phyloP scores from a whole-genome alignment of 179 eudicot genomes.

The Camellia oleifera region DNA sequence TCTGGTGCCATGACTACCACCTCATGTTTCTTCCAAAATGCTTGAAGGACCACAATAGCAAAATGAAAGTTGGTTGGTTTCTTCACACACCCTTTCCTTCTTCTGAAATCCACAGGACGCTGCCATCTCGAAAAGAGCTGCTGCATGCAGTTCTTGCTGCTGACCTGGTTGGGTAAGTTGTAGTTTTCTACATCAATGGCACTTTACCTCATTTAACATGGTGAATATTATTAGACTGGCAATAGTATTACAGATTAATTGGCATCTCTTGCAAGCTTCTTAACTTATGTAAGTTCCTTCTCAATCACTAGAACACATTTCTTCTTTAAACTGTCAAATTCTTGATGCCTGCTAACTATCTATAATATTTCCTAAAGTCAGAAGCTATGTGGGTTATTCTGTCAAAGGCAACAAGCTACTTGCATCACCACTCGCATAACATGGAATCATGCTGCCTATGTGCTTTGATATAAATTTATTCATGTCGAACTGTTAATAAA shows the following conservation, averaged over 20 bases:
- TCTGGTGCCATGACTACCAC: constrained; percentile 99
- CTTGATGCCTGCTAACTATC: neutral
- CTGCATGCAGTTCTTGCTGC: constrained; percentile 91
- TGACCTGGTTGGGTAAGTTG: constrained; percentile 90
- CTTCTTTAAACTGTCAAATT: neutral
- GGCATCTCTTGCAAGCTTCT: constrained; percentile 7
- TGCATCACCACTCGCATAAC: neutral
- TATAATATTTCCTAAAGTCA: neutral
- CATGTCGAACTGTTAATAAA: neutral
- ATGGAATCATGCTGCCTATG: neutral
- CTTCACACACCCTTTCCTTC: constrained; percentile 98
- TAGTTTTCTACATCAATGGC: neutral
- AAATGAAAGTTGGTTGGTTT: constrained; percentile 99
- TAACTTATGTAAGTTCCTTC: neutral
- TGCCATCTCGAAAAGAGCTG: constrained; percentile 93
- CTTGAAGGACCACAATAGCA: constrained; percentile 63
- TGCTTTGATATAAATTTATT: neutral
- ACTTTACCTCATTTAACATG: neutral
- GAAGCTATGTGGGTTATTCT: neutral
- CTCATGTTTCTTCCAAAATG: constrained; percentile 97
- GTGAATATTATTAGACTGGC: neutral
- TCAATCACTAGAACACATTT: neutral
- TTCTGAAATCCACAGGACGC: constrained; percentile 91
- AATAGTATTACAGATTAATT: neutral
- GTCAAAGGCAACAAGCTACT: constrained; percentile 1